Percentiles rank a stretch among this genome's conserved stretches.
Evolutionary conservation across 2,329 filamentous ascomycete species (phyloP).

Genomic region (Hymenoscyphus occultus): DNA sequence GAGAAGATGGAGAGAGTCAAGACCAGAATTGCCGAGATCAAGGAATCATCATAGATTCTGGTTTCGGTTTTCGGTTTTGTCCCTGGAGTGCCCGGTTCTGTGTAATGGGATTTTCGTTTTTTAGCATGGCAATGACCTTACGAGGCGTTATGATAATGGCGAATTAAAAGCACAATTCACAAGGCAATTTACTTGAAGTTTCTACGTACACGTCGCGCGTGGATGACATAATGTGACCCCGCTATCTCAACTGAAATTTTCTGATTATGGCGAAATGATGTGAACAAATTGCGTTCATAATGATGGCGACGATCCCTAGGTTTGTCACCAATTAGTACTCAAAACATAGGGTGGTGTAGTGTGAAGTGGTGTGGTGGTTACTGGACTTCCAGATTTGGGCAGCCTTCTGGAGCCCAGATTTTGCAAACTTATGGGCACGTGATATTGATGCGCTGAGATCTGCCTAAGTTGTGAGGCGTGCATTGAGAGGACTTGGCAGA

Average conservation of each 20-base stretch:
- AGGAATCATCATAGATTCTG: slow-evolving; percentile 37
- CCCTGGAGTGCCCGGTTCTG: slow-evolving; percentile 10
- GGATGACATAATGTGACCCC: background rate
- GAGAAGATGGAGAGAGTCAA: slow-evolving; percentile 82
- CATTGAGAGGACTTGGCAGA: background rate
- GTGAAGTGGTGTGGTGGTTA: too few species aligned
- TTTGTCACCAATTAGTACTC: too few species aligned
- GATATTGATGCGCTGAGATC: too few species aligned
- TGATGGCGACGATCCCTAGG: too few species aligned
- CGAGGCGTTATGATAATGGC: slow-evolving; percentile 13
- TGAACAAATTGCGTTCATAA: too few species aligned
- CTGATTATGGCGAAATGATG: background rate
- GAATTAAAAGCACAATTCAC: slow-evolving; percentile 7
- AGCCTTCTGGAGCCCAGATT: too few species aligned
- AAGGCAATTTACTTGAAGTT: background rate
- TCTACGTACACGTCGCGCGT: background rate
- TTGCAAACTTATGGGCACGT: too few species aligned
- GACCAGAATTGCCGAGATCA: slow-evolving; percentile 85
- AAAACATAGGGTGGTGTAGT: too few species aligned
- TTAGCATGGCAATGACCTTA: slow-evolving; percentile 13
- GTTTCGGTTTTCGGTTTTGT: slow-evolving; percentile 11
- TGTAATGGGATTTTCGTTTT: slow-evolving; percentile 21
- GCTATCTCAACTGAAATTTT: background rate
- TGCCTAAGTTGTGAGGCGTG: too few species aligned
- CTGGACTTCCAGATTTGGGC: too few species aligned